phyloP scores from a whole-genome alignment of 2,329 filamentous ascomycete genomes.

The Xylaria sp. region DNA sequence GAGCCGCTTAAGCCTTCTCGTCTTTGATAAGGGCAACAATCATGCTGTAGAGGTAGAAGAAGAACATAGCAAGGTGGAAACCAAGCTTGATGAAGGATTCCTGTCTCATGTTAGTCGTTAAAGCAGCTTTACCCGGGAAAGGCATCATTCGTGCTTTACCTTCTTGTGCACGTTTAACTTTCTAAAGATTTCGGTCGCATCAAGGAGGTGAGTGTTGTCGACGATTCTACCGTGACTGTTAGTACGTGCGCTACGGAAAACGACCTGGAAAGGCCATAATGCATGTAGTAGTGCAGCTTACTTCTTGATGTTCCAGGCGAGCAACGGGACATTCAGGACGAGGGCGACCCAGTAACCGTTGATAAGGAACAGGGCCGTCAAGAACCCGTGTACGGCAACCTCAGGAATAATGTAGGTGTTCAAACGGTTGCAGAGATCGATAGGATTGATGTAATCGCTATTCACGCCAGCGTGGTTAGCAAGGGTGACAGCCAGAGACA shows the following conservation, averaged over 20 bases:
- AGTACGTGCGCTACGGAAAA: slow-evolving; percentile 11
- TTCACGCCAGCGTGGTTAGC: slow-evolving; percentile 6
- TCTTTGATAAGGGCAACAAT: slow-evolving; percentile 95
- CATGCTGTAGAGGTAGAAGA: slow-evolving; percentile 99
- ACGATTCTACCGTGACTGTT: slow-evolving; percentile 62
- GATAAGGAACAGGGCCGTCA: slow-evolving; percentile 93
- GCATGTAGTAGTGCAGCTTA: slow-evolving; percentile 45
- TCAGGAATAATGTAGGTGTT: slow-evolving; percentile 99
- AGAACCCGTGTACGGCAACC: slow-evolving; percentile 92
- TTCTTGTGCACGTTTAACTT: slow-evolving; percentile 99
- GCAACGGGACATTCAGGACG: slow-evolving; percentile 82
- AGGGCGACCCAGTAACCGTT: slow-evolving; percentile 98
- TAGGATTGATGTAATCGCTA: slow-evolving; percentile 99
- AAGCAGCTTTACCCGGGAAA: neutral
- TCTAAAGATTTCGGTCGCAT: slow-evolving; percentile 98
- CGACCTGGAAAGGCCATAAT: neutral
- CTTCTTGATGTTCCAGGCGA: slow-evolving; percentile 98
- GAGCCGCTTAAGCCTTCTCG: slow-evolving; percentile 66
- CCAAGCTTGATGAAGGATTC: slow-evolving; percentile 99
- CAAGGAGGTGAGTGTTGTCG: slow-evolving; percentile 93
- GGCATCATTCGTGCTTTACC: slow-evolving; percentile 44
- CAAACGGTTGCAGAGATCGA: slow-evolving; percentile 99
- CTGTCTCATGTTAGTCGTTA: slow-evolving; percentile 41
- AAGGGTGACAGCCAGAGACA: slow-evolving; percentile 4
- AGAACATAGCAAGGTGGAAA: slow-evolving; percentile 99